Base-by-base conservation (phyloP, 495 filamentous ascomycete genomes). In the Wilcoxina mikolae region DNA sequence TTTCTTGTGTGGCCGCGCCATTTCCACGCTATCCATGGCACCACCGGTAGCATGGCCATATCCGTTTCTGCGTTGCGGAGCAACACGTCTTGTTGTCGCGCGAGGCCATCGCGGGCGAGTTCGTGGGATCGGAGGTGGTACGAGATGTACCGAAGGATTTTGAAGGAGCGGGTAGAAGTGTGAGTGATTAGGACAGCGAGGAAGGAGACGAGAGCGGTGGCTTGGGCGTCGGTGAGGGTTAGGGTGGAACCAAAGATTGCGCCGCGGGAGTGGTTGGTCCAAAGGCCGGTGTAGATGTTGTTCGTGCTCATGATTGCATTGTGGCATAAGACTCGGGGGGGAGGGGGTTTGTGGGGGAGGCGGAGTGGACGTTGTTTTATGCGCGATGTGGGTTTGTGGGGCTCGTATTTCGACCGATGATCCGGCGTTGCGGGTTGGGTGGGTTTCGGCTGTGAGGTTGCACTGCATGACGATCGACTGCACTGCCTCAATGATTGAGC, bases 251-350 rank as follows among this genome's bases (percentile, higher is more conserved):
- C 46, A 25, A 18, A 29, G 27, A 49, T 15, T 7, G 4, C 7
- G 9, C 46, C 46, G 9, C 24, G 24, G 22, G 46, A 27, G 46
- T 49, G 25, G 22, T 49, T 29, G 24, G 25, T 49, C 46, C 46
- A 49, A 29, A 29, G 15, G 3, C 46, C 46, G 7, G 46, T 49
- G 46, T 49, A n/a, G 46, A 49, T 49, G 25, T 49, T 49, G 3
- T 15, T 28, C 9, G 24, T 1, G 27, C 24, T 29, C 46, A 49
- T 49, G 39, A n/a, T n/a, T n/a, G n/a, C n/a, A n/a, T n/a, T n/a
- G n/a, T n/a, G n/a, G n/a, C n/a, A n/a, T n/a, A n/a, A n/a, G n/a
- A n/a, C n/a, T n/a, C n/a, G n/a, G n/a, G n/a, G n/a, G n/a, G n/a
- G n/a, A n/a, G n/a, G n/a, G n/a, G n/a, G n/a, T n/a, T n/a, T n/a